Evolutionary conservation across 768 basidiomycete species (phyloP).

Genomic region (Dacryopinax spathularia): DNA sequence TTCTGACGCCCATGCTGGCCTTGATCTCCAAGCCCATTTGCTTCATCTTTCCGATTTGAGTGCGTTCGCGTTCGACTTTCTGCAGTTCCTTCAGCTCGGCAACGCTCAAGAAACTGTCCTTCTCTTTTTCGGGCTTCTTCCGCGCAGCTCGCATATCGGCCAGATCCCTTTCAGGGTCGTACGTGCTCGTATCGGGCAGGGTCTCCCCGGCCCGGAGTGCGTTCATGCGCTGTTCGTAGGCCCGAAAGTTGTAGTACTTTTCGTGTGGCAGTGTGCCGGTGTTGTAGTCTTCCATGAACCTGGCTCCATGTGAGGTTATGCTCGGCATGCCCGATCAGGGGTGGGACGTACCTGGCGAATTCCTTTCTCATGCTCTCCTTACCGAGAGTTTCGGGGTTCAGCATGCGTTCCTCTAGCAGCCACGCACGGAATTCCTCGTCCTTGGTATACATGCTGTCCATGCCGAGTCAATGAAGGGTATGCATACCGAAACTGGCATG

Average conservation of each 20-base stretch:
- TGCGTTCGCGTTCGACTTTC: conserved; percentile 69
- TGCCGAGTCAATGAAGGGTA: conserved; percentile 1
- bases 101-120: conserved; percentile 59
- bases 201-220: conserved; percentile 74
- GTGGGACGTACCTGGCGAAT: conserved; percentile 53
- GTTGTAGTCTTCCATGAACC: conserved; percentile 54
- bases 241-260: conserved; percentile 85
- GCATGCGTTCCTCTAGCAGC: conserved; percentile 83
- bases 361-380: conserved; percentile 80
- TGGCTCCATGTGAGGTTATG: conserved; percentile 6
- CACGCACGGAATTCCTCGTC: conserved; percentile 78
- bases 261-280: conserved; percentile 84
- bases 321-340: conserved; percentile 22
- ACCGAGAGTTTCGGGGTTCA: conserved; percentile 77
- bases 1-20: conserved; percentile 70
- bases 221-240: conserved; percentile 72
- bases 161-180: conserved; percentile 77
- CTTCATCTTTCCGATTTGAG: conserved; percentile 71
- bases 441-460: conserved; percentile 58
- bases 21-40: conserved; percentile 77
- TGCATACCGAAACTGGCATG: conserved; percentile 1
- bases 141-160: conserved; percentile 56
- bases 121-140: conserved; percentile 51
- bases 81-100: conserved; percentile 73
- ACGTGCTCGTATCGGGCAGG: conserved; percentile 49